A percentile compares a stretch with the other conserved stretches of the same genome.
Conservation (phyloP, 495 filamentous ascomycete species). For the Penicillium pulvis region DNA sequence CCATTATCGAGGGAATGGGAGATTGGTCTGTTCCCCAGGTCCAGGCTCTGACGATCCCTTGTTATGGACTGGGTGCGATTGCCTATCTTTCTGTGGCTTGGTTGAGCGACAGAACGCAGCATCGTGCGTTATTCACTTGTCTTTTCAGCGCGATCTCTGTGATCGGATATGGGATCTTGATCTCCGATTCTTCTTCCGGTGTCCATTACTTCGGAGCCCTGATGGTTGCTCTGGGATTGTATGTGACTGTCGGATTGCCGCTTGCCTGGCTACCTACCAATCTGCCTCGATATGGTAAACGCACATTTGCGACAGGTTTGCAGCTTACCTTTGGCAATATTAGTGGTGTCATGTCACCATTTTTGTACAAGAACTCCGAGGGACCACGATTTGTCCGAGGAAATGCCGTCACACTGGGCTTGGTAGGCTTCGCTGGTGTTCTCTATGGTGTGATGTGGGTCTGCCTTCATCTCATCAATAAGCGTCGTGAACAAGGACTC, state of each 20-base stretch:
- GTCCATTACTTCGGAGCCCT: slow-evolving; percentile 75
- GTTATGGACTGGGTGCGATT: slow-evolving; percentile 69
- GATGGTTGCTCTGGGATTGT: slow-evolving; percentile 69
- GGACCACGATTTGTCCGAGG: slow-evolving; percentile 45
- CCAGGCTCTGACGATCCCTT: slow-evolving; percentile 78
- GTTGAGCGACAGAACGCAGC: slow-evolving; percentile 61
- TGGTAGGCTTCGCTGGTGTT: slow-evolving; percentile 39
- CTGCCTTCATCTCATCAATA: slow-evolving; percentile 57
- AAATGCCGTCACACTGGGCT: slow-evolving; percentile 51
- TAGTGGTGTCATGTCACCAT: slow-evolving; percentile 69
- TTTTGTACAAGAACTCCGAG: slow-evolving; percentile 47
- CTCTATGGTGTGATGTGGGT: slow-evolving; percentile 57
- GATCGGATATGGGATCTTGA: slow-evolving; percentile 68
- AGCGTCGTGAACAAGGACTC: slow-evolving; percentile 51
- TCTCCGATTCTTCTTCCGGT: slow-evolving; percentile 57
- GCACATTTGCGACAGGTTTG: slow-evolving; percentile 68
- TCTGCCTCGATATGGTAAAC: slow-evolving; percentile 69
- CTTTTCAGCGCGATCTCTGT: slow-evolving; percentile 59
- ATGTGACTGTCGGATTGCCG: slow-evolving; percentile 68
- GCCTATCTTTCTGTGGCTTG: slow-evolving; percentile 63
- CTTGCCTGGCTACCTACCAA: slow-evolving; percentile 66
- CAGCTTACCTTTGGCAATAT: slow-evolving; percentile 68
- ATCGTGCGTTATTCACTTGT: slow-evolving; percentile 61
- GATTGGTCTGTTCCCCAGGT: slow-evolving; percentile 61
- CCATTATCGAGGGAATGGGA: slow-evolving; percentile 71